Evolutionary conservation across 148 eudicot genomes (phyloP).

Genomic region (Vaccinium corymbosum): DNA sequence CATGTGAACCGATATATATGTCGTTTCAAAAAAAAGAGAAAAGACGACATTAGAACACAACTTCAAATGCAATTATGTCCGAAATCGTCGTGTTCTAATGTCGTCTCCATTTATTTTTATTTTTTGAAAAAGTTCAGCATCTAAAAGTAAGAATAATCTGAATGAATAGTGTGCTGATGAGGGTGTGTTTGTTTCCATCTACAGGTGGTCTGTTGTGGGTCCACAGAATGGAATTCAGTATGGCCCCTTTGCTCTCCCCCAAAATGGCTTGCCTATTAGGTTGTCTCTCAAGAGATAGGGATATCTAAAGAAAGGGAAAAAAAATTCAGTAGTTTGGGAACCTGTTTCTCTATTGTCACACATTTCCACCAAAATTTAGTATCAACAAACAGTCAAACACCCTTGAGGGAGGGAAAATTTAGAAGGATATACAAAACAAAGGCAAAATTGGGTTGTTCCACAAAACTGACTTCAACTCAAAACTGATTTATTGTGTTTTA

Average conservation of each 20-base stretch:
- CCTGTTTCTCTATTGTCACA: background rate
- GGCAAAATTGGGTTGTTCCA: too few species aligned
- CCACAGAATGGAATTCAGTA: conserved; percentile 64
- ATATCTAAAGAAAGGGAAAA: background rate
- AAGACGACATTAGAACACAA: too few species aligned
- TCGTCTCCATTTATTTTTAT: too few species aligned
- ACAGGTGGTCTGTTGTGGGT: conserved; percentile 60
- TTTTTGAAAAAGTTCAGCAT: background rate
- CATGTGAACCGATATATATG: too few species aligned
- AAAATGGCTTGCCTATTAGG: conserved; percentile 61
- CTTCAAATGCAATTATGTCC: too few species aligned
- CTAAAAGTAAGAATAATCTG: conserved; percentile 1
- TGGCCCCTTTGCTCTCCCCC: conserved; percentile 75
- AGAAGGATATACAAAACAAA: too few species aligned
- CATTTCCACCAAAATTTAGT: background rate
- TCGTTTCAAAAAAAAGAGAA: too few species aligned
- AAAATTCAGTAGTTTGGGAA: background rate
- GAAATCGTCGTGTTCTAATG: too few species aligned
- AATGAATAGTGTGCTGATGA: conserved; percentile 17
- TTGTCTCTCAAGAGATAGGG: conserved; percentile 29
- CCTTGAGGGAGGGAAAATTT: too few species aligned
- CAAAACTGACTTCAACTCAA: too few species aligned
- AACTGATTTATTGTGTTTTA: too few species aligned
- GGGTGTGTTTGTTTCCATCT: conserved; percentile 13
- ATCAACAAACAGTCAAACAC: too few species aligned